phyloP scores from a whole-genome alignment of 345 rosid species.

The Cardiospermum halicacabum region DNA sequence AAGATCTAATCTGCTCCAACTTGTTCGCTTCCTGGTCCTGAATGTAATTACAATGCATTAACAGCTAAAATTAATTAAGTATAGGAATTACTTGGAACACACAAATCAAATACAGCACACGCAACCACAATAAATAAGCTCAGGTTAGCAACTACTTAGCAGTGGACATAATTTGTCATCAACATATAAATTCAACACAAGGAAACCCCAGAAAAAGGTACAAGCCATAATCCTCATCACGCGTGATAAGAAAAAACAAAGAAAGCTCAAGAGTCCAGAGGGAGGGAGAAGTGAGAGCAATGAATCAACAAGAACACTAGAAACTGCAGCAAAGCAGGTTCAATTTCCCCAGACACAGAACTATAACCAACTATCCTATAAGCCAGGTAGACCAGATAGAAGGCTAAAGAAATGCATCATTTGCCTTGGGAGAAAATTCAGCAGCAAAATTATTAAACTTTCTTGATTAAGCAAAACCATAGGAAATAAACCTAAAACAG shows the following conservation, averaged over 20 bases:
- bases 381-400: neutral
- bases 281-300: too few relatives aligned
- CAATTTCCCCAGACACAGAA: too few relatives aligned
- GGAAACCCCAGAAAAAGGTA: neutral
- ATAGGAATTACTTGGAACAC: neutral
- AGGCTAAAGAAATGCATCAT: neutral
- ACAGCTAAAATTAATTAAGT: neutral
- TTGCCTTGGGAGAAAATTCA: neutral
- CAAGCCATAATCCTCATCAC: neutral
- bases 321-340: neutral
- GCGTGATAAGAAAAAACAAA: neutral
- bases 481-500: neutral
- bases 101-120: neutral
- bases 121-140: neutral
- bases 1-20: constrained; percentile 54
- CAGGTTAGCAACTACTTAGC: neutral
- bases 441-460: neutral
- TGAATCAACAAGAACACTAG: neutral
- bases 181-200: neutral
- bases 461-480: neutral
- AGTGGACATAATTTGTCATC: neutral
- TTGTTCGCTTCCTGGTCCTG: constrained; percentile 53
- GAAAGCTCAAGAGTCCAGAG: neutral
- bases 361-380: neutral
- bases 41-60: neutral